Percentiles rank a stretch among this genome's conserved stretches.
phyloP scores from a whole-genome alignment of 2,329 filamentous ascomycete species.

The Beauveria scarabaeidicola region DNA sequence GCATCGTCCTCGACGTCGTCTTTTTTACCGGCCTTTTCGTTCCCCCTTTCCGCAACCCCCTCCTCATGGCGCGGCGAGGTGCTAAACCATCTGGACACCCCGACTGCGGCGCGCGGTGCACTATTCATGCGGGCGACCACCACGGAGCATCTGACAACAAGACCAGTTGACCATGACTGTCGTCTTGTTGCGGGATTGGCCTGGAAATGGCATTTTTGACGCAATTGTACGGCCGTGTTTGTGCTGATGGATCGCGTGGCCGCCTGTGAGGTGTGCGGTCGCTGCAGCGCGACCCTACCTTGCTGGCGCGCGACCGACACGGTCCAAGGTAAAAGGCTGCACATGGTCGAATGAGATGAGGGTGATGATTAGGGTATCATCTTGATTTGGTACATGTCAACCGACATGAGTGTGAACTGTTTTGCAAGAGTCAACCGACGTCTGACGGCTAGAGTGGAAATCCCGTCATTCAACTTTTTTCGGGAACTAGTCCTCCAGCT shows the following conservation, averaged over 20 bases:
- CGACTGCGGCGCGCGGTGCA: background rate
- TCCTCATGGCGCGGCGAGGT: background rate
- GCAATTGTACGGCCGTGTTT: background rate
- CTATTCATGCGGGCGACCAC: background rate
- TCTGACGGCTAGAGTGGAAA: background rate
- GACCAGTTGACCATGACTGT: background rate
- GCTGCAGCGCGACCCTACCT: background rate
- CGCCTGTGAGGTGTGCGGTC: background rate
- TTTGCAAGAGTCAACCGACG: background rate
- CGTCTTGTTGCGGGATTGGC: background rate
- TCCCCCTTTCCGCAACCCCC: background rate
- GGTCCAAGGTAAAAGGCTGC: constrained; percentile 2
- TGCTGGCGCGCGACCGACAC: constrained; percentile 7
- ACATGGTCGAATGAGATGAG: background rate
- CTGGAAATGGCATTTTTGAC: background rate
- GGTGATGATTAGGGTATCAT: background rate
- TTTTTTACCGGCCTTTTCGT: constrained; percentile 40
- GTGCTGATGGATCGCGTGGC: background rate
- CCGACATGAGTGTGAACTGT: background rate
- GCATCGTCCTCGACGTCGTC: constrained; percentile 68
- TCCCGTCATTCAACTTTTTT: background rate
- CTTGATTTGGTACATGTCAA: background rate
- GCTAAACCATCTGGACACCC: background rate
- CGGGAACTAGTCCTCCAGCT: background rate
- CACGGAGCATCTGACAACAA: background rate